Base-by-base conservation (phyloP, 179 eudicot species). In the Carnegiea gigantea region DNA sequence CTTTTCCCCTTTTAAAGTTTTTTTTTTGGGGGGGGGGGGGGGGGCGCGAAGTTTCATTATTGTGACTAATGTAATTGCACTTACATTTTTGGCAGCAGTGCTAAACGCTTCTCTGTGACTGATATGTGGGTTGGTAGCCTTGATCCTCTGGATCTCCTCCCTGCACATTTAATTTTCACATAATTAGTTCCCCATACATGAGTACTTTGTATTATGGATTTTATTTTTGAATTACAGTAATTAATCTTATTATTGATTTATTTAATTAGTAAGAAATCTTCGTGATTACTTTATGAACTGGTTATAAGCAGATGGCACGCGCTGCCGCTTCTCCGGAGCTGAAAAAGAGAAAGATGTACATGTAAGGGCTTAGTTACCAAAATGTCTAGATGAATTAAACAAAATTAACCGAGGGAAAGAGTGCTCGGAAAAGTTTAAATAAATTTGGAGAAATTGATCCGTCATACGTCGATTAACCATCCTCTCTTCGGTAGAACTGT, bases 291-390 rank as follows among this genome's bases (percentile, higher is more conserved):
- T 95, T 78, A 95, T 95, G 88, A 95, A 95, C 88, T 95, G 98
- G 89, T 95, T 95, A 84, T 95, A 95, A 54, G 98, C 98, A 77
- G 98, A 95, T 62, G 98, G 98, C 43, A 95, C 97, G 28, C 98
- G 95, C 83, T 95, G 98, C 90, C 98, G 91, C 90, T 95, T 95
- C 91, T 93, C 98, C 0, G 98, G 98, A 80, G 98, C 98, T 95
- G 92, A n/a, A 84, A 85, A 78, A 82, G 46, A 60, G 12, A 76
- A 23, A 30, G 0, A 40, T 40, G 8, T 40, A 49, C 11, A 18
- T 28, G n/a, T 11, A 30, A 17, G 23, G 62, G 9, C n/a, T 26
- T 49, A 75, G 28, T 65, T 18, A 10, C 36, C 36, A 26, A 65
- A 70, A 33, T 4, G 12, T 10, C 38, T 7, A 7, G 30, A 62